Percentiles rank a stretch among this genome's conserved stretches.
Evolutionary conservation across 345 rosid species (phyloP).

Genomic region (Ceriops decandra): DNA sequence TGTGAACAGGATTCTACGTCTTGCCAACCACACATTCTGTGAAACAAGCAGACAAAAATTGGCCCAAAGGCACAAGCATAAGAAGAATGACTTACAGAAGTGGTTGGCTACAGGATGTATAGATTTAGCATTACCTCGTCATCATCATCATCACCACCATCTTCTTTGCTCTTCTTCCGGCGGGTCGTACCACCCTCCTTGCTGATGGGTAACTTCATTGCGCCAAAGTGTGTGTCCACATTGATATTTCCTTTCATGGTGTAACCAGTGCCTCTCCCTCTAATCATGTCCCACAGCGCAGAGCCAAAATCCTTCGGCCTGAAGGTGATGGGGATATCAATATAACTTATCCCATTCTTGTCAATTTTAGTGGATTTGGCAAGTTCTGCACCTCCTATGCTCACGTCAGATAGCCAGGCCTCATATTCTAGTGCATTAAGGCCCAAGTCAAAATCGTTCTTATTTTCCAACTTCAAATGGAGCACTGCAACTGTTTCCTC

Average conservation of each 20-base stretch:
- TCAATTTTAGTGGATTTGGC: constrained; percentile 53
- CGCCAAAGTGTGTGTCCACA: constrained; percentile 91
- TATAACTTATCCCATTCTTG: constrained; percentile 55
- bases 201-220: constrained; percentile 86
- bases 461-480: constrained; percentile 75
- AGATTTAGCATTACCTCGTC: constrained; percentile 44
- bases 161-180: constrained; percentile 77
- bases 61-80: not conserved
- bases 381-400: constrained; percentile 76
- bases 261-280: constrained; percentile 92
- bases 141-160: constrained; percentile 46
- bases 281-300: constrained; percentile 97
- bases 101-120: not conserved
- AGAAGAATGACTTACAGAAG: not conserved
- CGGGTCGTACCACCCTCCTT: constrained; percentile 92
- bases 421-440: constrained; percentile 80
- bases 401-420: constrained; percentile 66
- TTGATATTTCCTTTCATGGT: constrained; percentile 75
- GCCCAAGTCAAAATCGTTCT: constrained; percentile 88
- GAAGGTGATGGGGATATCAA: constrained; percentile 82
- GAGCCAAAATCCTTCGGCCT: constrained; percentile 97
- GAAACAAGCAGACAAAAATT: too few species aligned
- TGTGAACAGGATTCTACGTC: not conserved
- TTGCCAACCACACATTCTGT: not conserved
- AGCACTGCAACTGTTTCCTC: constrained; percentile 88